Evolutionary conservation across 2,329 filamentous ascomycete species (phyloP), one percentile per base, ranked within the genome.

Genomic region (Colletotrichum trifolii): DNA sequence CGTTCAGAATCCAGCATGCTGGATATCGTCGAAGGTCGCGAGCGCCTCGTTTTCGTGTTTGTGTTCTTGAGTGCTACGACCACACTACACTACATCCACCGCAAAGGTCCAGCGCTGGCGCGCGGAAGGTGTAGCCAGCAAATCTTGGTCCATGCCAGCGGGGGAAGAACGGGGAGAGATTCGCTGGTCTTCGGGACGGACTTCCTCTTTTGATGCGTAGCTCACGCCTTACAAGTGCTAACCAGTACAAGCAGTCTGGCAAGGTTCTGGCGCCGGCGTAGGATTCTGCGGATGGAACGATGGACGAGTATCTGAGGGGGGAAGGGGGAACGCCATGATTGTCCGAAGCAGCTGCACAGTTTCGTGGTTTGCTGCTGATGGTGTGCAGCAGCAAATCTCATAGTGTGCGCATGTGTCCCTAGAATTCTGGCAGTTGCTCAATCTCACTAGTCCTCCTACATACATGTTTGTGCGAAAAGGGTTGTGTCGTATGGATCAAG

Each of bases 121-220:
- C 25, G 25, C 25, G 25, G 25, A 25, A 5, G 4, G 3, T 25
- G 25, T 25, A 25, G 25, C 25, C 25, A 25, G 25, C 25, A 25
- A 5, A 25, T 25, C 25, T 25, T 25, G 25, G 25, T 34, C 17
- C 25, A 36, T 43, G 55, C 33, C 48, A 38, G 48, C 42, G 43
- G 40, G 38, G 58, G 33, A 60, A 34, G 12, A 60, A 64, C 15
- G 34, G 55, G 55, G 33, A 47, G n/a, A 17, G 10, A 39, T 54
- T 33, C 45, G 42, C 49, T n/a, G 36, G 48, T 45, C 43, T 42
- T 25, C 48, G 40, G 11, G 36, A 8, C 8, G 15, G 35, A 35
- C 54, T 64, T 36, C 48, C 60, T 53, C 55, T 42, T 25, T 64
- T 33, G 36, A 54, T 36, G 42, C 7, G 35, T 49, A 38, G 55